phyloP scores from a whole-genome alignment of 2,329 filamentous ascomycete species.

The Chaetomium sp. region DNA sequence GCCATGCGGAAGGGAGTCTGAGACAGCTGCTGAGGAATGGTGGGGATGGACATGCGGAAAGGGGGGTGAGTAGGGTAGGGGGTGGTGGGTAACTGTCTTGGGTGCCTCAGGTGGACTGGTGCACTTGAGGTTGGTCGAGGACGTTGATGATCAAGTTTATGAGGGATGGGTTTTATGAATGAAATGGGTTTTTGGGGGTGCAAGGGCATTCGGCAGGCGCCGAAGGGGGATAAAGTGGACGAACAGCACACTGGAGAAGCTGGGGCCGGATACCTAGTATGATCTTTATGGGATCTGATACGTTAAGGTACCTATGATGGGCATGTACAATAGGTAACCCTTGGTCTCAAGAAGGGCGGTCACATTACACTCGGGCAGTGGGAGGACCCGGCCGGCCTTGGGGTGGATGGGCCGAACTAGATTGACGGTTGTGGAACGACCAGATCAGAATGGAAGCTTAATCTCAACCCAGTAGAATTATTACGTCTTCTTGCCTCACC shows the following conservation, averaged over 20 bases:
- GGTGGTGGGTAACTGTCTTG: not conserved
- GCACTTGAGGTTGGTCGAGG: not conserved
- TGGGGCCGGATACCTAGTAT: not conserved
- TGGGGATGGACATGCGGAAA: not conserved
- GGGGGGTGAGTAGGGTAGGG: not conserved
- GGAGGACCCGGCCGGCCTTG: not conserved
- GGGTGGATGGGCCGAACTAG: not conserved
- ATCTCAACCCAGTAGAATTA: not conserved
- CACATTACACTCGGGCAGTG: not conserved
- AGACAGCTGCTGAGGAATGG: constrained; percentile 21
- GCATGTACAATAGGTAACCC: not conserved
- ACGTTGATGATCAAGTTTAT: not conserved
- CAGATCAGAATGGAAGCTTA: not conserved
- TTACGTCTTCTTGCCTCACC: not conserved
- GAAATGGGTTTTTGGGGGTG: not conserved
- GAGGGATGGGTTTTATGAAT: not conserved
- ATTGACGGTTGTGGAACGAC: not conserved
- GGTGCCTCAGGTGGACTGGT: not conserved
- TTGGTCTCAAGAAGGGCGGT: not conserved
- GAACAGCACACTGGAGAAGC: not conserved
- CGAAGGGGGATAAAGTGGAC: not conserved
- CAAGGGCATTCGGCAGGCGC: not conserved
- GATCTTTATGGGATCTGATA: not conserved
- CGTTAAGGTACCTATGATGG: not conserved
- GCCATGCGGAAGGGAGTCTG: constrained; percentile 27